phyloP scores from a whole-genome alignment of 768 basidiomycete species.

The Amanita polypyramis region DNA sequence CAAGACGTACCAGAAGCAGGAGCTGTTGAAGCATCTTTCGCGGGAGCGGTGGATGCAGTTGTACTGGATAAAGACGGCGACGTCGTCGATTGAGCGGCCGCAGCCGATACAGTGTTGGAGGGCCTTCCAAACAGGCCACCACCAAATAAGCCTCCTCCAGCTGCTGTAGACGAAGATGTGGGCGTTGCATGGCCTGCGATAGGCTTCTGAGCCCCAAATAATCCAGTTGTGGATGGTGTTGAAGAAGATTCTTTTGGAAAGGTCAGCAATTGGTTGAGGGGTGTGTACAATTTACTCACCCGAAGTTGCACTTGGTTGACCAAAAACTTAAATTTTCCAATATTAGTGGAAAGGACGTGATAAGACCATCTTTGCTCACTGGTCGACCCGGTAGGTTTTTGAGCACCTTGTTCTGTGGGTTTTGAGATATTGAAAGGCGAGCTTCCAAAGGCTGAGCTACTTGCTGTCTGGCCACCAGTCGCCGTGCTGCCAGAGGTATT shows the following conservation, averaged over 20 bases:
- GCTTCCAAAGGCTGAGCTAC: background rate
- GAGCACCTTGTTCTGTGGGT: slow-evolving; percentile 12
- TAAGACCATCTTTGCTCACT: background rate
- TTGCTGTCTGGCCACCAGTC: slow-evolving; percentile 3
- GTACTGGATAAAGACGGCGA: slow-evolving; percentile 13
- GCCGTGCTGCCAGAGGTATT: too few relatives aligned
- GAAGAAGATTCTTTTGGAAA: slow-evolving; percentile 1
- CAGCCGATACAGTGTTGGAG: slow-evolving; percentile 8
- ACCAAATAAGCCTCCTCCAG: slow-evolving; percentile 10
- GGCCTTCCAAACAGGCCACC: slow-evolving; percentile 14
- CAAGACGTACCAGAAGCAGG: slow-evolving; percentile 9
- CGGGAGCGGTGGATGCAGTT: slow-evolving; percentile 15
- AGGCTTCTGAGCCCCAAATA: slow-evolving; percentile 11
- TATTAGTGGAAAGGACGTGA: background rate
- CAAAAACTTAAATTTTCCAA: slow-evolving; percentile 3
- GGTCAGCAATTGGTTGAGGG: slow-evolving; percentile 8
- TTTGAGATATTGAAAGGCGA: slow-evolving; percentile 8
- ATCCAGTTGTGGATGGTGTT: slow-evolving; percentile 8
- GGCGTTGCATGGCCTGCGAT: background rate
- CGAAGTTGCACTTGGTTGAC: slow-evolving; percentile 11
- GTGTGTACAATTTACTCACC: slow-evolving; percentile 8
- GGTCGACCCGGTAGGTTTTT: slow-evolving; percentile 9
- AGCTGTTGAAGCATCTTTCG: slow-evolving; percentile 9
- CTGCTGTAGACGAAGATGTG: slow-evolving; percentile 4
- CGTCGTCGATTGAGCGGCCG: slow-evolving; percentile 10